These are phyloP conservation scores for Mrakia gelida DNA, from an alignment of 768 basidiomycete species.

Conservation along the genomic window DNA sequence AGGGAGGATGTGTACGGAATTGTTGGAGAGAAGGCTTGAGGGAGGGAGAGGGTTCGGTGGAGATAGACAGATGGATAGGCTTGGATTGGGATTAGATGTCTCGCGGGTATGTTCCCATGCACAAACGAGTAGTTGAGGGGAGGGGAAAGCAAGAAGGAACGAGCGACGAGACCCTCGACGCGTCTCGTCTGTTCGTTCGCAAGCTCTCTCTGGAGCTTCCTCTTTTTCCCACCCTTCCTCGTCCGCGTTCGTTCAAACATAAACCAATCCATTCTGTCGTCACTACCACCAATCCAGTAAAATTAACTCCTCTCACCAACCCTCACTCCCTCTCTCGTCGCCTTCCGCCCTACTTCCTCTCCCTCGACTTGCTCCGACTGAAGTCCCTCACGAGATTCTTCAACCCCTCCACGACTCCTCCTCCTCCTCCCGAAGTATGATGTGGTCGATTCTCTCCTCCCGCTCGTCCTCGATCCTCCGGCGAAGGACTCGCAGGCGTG, in stretches of 20 bases:
- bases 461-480: conserved; percentile 14
- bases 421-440: not conserved
- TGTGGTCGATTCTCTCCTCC: not conserved
- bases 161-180: too few relatives aligned
- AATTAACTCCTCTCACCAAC: not conserved
- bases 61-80: too few relatives aligned
- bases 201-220: too few relatives aligned
- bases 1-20: conserved; percentile 38
- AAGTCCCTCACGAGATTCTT: conserved; percentile 22
- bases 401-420: conserved; percentile 1
- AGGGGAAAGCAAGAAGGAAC: too few relatives aligned
- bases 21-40: conserved; percentile 30
- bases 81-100: not conserved
- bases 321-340: too few relatives aligned
- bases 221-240: too few relatives aligned
- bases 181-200: too few relatives aligned
- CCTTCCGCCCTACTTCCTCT: conserved; percentile 2
- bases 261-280: too few relatives aligned
- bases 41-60: not conserved
- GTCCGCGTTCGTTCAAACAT: too few relatives aligned
- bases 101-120: too few relatives aligned
- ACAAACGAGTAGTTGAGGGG: too few relatives aligned
- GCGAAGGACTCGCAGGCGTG: not conserved
- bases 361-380: conserved; percentile 7
- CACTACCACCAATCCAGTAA: too few relatives aligned